phyloP scores from a whole-genome alignment of 2,329 filamentous ascomycete genomes.

The Beauveria pseudobassiana region DNA sequence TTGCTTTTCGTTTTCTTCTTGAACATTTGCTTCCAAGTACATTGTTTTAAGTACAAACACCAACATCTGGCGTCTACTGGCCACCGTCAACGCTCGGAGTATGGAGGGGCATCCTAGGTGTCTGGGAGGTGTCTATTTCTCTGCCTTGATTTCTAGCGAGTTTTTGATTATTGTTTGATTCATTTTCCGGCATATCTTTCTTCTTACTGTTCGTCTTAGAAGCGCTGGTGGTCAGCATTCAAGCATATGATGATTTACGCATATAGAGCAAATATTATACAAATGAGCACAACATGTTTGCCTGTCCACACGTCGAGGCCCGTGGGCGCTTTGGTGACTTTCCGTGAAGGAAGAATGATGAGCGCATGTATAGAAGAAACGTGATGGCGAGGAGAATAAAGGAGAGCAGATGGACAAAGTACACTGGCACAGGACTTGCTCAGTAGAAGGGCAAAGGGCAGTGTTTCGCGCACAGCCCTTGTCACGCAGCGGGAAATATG shows the following conservation, averaged over 20 bases:
- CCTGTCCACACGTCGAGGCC: too few relatives aligned
- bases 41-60: neutral
- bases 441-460: too few relatives aligned
- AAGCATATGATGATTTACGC: neutral
- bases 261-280: neutral
- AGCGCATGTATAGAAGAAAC: too few relatives aligned
- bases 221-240: neutral
- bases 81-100: neutral
- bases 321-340: too few relatives aligned
- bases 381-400: too few relatives aligned
- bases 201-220: neutral
- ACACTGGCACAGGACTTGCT: too few relatives aligned
- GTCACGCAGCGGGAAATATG: too few relatives aligned
- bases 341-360: too few relatives aligned
- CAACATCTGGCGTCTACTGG: neutral
- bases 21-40: neutral
- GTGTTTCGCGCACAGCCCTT: too few relatives aligned
- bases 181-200: neutral
- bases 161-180: neutral
- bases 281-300: too few relatives aligned
- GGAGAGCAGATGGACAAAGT: too few relatives aligned
- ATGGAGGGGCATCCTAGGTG: neutral
- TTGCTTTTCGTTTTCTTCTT: neutral
- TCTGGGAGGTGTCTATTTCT: neutral
- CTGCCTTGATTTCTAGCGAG: neutral